Evolutionary conservation across 345 rosid genomes (phyloP), one percentile per base, ranked within the genome.

Genomic region (Eucalyptus regnans): DNA sequence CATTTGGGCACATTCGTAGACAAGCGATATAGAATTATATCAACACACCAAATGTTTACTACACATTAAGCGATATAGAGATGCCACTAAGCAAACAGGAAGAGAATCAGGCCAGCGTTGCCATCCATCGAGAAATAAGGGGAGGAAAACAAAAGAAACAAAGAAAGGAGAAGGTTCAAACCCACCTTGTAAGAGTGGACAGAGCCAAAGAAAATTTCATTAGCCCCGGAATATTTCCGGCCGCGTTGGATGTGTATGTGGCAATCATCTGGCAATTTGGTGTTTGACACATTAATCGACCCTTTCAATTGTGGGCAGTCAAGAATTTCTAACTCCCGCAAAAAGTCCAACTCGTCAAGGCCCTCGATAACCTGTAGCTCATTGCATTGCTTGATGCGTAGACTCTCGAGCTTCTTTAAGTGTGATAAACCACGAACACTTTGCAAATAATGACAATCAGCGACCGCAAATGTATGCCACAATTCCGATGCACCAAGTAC

Each of bases 251-350:
- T 6, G 64, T 0, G 0, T 9, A 64, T 13, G 76, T 0, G 0
- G 76, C 76, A 64, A 64, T 64, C 76, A 64, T 64, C 33, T 64
- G 76, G 76, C 41, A 7, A 64, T 64, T 64, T 64, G 41, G 76
- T 64, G 18, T 4, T 15, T n/a, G 76, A n/a, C 17, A 15, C 20
- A n/a, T 64, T 15, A 64, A 64, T 64, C 20, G 0, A 2, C 1
- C 41, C 0, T 64, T 64, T 5, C 20, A n/a, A 64, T 64, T 9
- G 33, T n/a, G 20, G 10, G 37, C 76, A 14, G 37, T 6, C 0
- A 0, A 0, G 0, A n/a, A 64, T n/a, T 25, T 0, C 0, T 58
- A 58, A 58, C n/a, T 0, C 0, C 1, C 0, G 12, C 64, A 58
- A 58, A 58, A 58, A 10, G 1, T 58, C n/a, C 5, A 25, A 25